A percentile compares a stretch with the other conserved stretches of the same genome.
These are phyloP conservation scores for Hyparrhenia diplandra DNA, from an alignment of 176 grass and related monocot species.

Conservation along the genomic window DNA sequence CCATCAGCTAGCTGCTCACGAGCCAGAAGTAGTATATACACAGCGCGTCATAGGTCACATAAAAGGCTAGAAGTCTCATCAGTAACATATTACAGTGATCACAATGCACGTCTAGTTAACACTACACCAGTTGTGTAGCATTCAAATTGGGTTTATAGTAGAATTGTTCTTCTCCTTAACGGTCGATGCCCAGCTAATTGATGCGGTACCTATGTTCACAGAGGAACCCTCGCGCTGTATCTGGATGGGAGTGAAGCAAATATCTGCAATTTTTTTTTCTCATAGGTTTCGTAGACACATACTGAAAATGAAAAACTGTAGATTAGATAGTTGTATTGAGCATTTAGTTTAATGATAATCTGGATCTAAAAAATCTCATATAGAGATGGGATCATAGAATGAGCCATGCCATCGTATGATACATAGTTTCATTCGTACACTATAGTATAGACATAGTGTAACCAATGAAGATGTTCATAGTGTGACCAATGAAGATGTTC, in stretches of 20 bases:
- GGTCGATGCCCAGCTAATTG: not conserved
- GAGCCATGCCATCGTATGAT: not conserved
- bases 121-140: not conserved
- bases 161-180: not conserved
- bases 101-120: not conserved
- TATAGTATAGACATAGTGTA: no score
- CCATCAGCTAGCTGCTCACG: not conserved
- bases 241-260: no score
- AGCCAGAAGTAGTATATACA: conserved; percentile 14
- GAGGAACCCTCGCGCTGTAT: no score
- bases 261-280: no score
- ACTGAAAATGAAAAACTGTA: not conserved
- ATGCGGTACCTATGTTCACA: not conserved
- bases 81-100: not conserved
- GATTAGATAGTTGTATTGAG: not conserved
- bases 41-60: not conserved
- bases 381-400: not conserved
- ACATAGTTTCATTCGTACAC: not conserved
- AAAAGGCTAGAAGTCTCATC: not conserved
- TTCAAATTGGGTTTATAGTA: not conserved
- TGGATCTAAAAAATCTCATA: not conserved
- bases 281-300: not conserved
- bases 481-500: no score
- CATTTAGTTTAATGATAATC: not conserved
- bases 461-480: no score